phyloP scores from a whole-genome alignment of 176 grass and related monocot species.

The Cenchrus americanus region DNA sequence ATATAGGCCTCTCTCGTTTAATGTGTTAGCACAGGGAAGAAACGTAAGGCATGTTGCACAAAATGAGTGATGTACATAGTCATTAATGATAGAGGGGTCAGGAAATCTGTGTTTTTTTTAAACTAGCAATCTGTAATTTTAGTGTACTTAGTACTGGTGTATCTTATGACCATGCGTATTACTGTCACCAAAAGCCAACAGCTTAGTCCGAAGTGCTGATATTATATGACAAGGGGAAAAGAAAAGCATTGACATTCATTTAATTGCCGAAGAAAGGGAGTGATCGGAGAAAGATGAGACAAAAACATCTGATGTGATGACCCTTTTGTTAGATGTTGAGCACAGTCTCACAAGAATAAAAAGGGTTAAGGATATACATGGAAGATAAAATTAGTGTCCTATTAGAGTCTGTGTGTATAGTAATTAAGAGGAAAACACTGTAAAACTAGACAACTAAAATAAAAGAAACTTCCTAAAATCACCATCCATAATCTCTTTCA shows the following conservation, averaged over 20 bases:
- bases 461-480: not conserved
- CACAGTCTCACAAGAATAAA: not conserved
- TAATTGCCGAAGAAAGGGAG: not conserved
- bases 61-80: not conserved
- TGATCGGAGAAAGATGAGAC: slow-evolving; percentile 6
- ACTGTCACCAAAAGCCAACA: not conserved
- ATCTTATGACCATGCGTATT: not conserved
- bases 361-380: too few species aligned
- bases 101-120: too few species aligned
- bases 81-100: not conserved
- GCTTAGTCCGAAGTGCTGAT: not conserved
- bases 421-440: not conserved
- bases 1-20: slow-evolving; percentile 19
- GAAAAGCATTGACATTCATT: not conserved
- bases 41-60: not conserved
- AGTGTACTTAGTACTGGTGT: not conserved
- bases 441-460: too few species aligned
- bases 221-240: not conserved
- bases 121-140: not conserved
- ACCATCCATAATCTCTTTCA: not conserved
- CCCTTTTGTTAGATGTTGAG: slow-evolving; percentile 1
- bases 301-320: not conserved
- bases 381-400: not conserved
- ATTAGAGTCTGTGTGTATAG: not conserved
- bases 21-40: not conserved